A percentile compares a stretch with the other conserved stretches of the same genome.
Conservation (phyloP, 345 rosid genomes). For the Gossypium bickii region DNA sequence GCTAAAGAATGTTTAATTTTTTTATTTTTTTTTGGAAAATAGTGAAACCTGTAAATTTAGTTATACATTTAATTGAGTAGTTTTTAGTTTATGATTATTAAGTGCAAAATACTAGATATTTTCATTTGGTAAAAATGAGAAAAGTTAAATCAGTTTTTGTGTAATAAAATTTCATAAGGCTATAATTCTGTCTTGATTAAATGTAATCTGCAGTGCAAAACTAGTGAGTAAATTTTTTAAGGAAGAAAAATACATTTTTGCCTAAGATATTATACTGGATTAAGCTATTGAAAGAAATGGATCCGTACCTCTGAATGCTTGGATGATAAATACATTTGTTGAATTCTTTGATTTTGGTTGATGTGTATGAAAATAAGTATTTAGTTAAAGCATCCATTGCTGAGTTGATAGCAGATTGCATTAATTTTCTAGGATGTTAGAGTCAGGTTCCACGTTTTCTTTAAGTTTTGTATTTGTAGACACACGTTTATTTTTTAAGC, state of each 20-base stretch:
- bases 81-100: no score
- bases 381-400: not conserved
- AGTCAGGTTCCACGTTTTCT: not conserved
- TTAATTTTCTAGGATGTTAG: not conserved
- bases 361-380: not conserved
- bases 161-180: no score
- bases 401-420: not conserved
- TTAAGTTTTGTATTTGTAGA: not conserved
- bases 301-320: not conserved
- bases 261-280: not conserved
- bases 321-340: not conserved
- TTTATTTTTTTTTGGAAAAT: no score
- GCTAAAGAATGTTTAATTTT: no score
- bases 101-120: no score
- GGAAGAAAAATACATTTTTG: not conserved
- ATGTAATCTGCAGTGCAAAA: no score
- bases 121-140: no score
- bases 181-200: no score
- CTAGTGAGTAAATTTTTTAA: not conserved
- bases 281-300: not conserved
- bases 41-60: no score
- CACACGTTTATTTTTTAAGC: not conserved
- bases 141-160: no score
- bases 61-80: no score
- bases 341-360: not conserved